A percentile compares a stretch with the other conserved stretches of the same genome.
Evolutionary conservation across 495 filamentous ascomycete species (phyloP).

Genomic region (Neurospora sp.): DNA sequence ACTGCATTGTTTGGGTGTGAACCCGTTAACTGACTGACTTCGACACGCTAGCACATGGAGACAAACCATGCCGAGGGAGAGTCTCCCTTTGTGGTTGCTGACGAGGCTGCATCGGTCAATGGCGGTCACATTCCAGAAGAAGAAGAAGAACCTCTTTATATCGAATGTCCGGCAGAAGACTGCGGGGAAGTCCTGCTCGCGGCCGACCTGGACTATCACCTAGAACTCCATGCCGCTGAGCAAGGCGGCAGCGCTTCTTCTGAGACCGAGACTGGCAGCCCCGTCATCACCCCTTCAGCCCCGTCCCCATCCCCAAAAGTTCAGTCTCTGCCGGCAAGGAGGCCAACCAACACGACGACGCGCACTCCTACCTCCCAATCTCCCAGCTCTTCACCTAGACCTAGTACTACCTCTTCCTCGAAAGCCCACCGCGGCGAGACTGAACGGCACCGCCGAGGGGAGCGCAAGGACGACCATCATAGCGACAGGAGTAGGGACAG

Average conservation of each 20-base stretch:
- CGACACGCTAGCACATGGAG: slow-evolving; percentile 42
- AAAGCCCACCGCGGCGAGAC: slow-evolving; percentile 10
- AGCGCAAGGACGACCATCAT: background rate
- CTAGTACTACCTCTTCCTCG: slow-evolving; percentile 4
- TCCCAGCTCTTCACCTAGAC: background rate
- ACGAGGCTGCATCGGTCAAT: background rate
- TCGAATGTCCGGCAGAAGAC: slow-evolving; percentile 57
- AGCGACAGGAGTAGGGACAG: slow-evolving; percentile 1
- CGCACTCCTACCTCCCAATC: background rate
- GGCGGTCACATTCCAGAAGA: slow-evolving; percentile 36
- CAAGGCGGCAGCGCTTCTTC: slow-evolving; percentile 18
- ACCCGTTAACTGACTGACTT: background rate
- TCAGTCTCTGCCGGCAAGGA: background rate
- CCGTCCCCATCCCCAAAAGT: background rate
- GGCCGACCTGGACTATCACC: slow-evolving; percentile 56
- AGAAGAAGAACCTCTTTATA: slow-evolving; percentile 43
- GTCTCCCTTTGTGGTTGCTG: slow-evolving; percentile 41
- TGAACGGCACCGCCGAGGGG: slow-evolving; percentile 7
- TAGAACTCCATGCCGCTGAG: slow-evolving; percentile 59
- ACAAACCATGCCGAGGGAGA: slow-evolving; percentile 41
- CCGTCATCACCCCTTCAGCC: background rate
- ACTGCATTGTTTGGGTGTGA: background rate
- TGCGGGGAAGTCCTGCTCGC: slow-evolving; percentile 60
- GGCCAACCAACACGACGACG: background rate
- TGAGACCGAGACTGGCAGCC: background rate